Percentiles rank a stretch among this genome's conserved stretches.
These are phyloP conservation scores for Emergomyces pasteurianus DNA, from an alignment of 2,329 filamentous ascomycete species.

Conservation along the genomic window DNA sequence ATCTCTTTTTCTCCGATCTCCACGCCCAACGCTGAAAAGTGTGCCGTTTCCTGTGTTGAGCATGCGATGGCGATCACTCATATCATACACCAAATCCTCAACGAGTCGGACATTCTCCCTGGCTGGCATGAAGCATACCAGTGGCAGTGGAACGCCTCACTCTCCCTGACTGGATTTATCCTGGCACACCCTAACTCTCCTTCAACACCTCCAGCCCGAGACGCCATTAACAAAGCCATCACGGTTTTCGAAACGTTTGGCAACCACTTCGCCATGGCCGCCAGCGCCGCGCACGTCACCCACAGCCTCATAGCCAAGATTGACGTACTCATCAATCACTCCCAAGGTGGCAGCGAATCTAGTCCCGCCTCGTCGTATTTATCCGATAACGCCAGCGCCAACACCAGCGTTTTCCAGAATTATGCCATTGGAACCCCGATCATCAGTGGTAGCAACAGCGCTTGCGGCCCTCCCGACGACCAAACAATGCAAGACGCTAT, in stretches of 20 bases:
- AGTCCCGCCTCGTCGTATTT: neutral
- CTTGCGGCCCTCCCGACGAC: neutral
- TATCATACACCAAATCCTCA: conserved; percentile 28
- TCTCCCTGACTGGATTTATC: conserved; percentile 32
- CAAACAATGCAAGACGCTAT: neutral
- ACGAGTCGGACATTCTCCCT: conserved; percentile 21
- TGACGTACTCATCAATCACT: conserved; percentile 14
- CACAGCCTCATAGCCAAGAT: conserved; percentile 20
- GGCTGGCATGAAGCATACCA: conserved; percentile 32
- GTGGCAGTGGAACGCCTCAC: conserved; percentile 34
- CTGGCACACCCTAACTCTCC: conserved; percentile 26
- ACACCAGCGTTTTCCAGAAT: neutral
- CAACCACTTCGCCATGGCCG: conserved; percentile 22
- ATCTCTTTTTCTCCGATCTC: conserved; percentile 22
- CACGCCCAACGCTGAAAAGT: conserved; percentile 14
- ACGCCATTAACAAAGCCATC: conserved; percentile 24
- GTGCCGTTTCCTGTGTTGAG: neutral
- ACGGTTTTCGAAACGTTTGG: conserved; percentile 27
- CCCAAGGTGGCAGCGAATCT: neutral
- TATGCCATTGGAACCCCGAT: neutral
- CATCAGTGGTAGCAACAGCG: neutral
- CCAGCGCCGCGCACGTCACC: conserved; percentile 23
- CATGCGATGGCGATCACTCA: conserved; percentile 26
- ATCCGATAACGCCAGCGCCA: neutral
- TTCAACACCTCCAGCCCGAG: conserved; percentile 19